Conservation (phyloP, 1,284 basidiomycete genomes). For the Irpex sp. region DNA sequence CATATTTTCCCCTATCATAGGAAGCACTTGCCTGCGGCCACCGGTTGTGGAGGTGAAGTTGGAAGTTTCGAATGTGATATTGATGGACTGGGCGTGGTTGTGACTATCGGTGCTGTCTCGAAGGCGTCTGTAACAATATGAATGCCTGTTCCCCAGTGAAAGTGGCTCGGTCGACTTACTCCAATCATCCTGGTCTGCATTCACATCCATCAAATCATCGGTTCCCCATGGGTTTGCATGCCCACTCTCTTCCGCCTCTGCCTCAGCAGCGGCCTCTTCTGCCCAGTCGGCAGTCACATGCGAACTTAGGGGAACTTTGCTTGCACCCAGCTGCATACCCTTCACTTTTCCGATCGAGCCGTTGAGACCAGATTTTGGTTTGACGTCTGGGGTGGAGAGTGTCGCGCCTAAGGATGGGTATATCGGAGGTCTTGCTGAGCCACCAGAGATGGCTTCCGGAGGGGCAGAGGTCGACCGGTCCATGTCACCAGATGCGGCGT, state of each 20-base stretch:
- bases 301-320: constrained; percentile 38
- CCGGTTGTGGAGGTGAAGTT: background rate
- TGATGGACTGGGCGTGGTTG: background rate
- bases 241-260: constrained; percentile 43
- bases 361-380: constrained; percentile 13
- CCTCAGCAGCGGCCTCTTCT: constrained; percentile 50
- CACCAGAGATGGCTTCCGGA: constrained; percentile 30
- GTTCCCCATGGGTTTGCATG: constrained; percentile 61
- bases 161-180: constrained; percentile 43
- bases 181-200: constrained; percentile 92
- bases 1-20: background rate
- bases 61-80: background rate
- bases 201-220: constrained; percentile 86
- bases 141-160: background rate
- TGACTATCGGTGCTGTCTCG: constrained; percentile 55
- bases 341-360: constrained; percentile 36
- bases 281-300: constrained; percentile 50
- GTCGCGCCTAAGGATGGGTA: constrained; percentile 13
- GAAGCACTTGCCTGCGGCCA: background rate
- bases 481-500: constrained; percentile 17
- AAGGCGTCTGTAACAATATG: constrained; percentile 62
- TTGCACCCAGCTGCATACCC: constrained; percentile 70
- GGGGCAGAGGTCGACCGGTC: constrained; percentile 29
- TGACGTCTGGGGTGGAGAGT: constrained; percentile 20
- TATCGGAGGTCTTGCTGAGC: constrained; percentile 3